These are phyloP conservation scores for Heliamphora pulchella DNA, from an alignment of 179 eudicot species.

Conservation along the genomic window DNA sequence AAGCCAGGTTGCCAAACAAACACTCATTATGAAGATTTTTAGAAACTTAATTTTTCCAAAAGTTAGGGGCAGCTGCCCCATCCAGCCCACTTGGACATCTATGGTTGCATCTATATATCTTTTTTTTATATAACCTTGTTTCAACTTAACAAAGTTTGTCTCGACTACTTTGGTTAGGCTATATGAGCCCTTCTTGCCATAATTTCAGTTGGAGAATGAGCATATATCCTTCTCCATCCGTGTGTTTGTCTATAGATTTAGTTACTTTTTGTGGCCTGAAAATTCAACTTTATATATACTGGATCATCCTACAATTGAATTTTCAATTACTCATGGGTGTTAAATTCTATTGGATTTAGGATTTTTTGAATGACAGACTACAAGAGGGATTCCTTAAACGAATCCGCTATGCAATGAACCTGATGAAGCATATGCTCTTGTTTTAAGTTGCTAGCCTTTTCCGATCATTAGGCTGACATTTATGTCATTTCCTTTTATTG, in stretches of 20 bases:
- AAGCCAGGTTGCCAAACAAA: too few species aligned
- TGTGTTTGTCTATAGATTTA: background rate
- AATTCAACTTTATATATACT: background rate
- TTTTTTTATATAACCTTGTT: background rate
- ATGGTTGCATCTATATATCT: too few species aligned
- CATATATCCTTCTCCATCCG: background rate
- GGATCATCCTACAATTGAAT: constrained; percentile 2
- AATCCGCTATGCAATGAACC: constrained; percentile 98
- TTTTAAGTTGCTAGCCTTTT: constrained; percentile 25
- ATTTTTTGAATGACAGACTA: constrained; percentile 73
- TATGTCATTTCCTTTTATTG: too few species aligned
- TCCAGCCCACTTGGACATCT: too few species aligned
- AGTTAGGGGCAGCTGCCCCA: too few species aligned
- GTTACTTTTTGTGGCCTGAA: background rate
- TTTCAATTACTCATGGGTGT: background rate
- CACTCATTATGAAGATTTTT: too few species aligned
- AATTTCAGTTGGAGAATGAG: background rate
- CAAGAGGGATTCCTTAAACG: constrained; percentile 83
- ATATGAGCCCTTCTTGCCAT: background rate
- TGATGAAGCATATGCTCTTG: constrained; percentile 93
- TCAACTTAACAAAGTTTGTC: background rate
- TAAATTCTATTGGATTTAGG: constrained; percentile 33
- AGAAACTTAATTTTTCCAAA: too few species aligned
- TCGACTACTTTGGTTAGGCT: background rate
- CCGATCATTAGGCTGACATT: too few species aligned